Evolutionary conservation across 1,284 basidiomycete genomes (phyloP).

Genomic region (Rhodotorula sp.): DNA sequence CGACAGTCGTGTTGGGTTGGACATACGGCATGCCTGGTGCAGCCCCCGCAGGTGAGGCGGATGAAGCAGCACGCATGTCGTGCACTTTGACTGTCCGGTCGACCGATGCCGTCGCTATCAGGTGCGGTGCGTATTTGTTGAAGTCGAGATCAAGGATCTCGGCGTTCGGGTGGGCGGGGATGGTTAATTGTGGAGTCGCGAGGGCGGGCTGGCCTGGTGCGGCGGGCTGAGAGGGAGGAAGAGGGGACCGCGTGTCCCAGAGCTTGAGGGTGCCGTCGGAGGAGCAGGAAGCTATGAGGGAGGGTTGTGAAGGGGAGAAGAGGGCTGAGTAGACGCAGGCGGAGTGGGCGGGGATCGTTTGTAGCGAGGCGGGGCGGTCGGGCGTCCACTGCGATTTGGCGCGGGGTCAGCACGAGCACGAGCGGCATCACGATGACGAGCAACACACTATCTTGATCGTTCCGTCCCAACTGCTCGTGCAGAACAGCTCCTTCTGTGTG

Average conservation of each 20-base stretch:
- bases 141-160: slow-evolving; percentile 72
- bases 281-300: slow-evolving; percentile 75
- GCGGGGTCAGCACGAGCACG: too few relatives aligned
- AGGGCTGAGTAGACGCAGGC: slow-evolving; percentile 83
- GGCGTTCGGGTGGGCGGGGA: slow-evolving; percentile 42
- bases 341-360: slow-evolving; percentile 76
- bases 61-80: slow-evolving; percentile 71
- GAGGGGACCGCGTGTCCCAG: slow-evolving; percentile 69
- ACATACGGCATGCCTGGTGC: slow-evolving; percentile 2
- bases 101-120: slow-evolving; percentile 75
- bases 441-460: slow-evolving; percentile 74
- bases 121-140: slow-evolving; percentile 84
- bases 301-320: slow-evolving; percentile 87
- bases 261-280: slow-evolving; percentile 78
- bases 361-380: slow-evolving; percentile 70
- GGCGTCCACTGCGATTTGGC: slow-evolving; percentile 71
- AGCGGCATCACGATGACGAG: not conserved
- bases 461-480: slow-evolving; percentile 89
- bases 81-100: slow-evolving; percentile 77
- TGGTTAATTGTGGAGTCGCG: slow-evolving; percentile 30
- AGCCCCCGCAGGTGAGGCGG: not conserved
- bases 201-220: slow-evolving; percentile 19
- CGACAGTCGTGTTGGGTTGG: slow-evolving; percentile 38
- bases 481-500: slow-evolving; percentile 83
- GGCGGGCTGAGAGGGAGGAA: slow-evolving; percentile 26